These are phyloP conservation scores for Xylaria sp. DNA, from an alignment of 2,329 filamentous ascomycete genomes.

Conservation along the genomic window DNA sequence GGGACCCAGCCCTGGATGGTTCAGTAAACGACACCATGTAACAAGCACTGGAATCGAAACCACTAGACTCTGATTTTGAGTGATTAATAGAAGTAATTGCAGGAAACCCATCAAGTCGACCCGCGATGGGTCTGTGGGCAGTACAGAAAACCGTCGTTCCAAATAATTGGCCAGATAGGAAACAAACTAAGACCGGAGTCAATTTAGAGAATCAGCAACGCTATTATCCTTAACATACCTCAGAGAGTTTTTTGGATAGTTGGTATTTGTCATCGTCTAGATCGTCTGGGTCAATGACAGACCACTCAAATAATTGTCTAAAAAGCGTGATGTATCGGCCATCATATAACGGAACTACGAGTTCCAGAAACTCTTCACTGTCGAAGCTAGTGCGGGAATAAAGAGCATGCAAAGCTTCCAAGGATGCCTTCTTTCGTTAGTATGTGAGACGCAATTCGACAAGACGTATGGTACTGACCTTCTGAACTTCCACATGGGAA, in stretches of 20 bases:
- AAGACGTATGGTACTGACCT: conserved; percentile 62
- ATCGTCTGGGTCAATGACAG: conserved; percentile 79
- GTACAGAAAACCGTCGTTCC: conserved; percentile 75
- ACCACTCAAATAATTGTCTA: conserved; percentile 81
- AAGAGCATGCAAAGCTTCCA: conserved; percentile 85
- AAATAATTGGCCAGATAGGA: conserved; percentile 87
- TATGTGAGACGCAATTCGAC: conserved; percentile 2
- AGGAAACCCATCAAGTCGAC: conserved; percentile 79
- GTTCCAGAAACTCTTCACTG: conserved; percentile 79
- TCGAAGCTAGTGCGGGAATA: conserved; percentile 80
- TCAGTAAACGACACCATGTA: conserved; percentile 86
- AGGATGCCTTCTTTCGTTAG: conserved; percentile 67
- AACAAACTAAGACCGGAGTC: conserved; percentile 68
- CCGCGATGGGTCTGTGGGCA: conserved; percentile 65
- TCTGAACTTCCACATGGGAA: conserved; percentile 76
- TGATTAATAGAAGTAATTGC: conserved; percentile 79
- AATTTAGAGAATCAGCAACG: conserved; percentile 17
- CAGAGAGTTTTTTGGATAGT: conserved; percentile 91
- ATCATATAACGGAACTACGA: conserved; percentile 83
- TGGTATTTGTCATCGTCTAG: conserved; percentile 93
- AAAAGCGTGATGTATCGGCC: conserved; percentile 76
- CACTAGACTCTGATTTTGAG: conserved; percentile 86
- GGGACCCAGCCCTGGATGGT: conserved; percentile 73
- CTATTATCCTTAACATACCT: conserved; percentile 64
- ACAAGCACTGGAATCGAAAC: conserved; percentile 94